Percentiles rank a stretch among this genome's conserved stretches.
Evolutionary conservation across 768 basidiomycete genomes (phyloP).

Genomic region (Lactarius psammicola): DNA sequence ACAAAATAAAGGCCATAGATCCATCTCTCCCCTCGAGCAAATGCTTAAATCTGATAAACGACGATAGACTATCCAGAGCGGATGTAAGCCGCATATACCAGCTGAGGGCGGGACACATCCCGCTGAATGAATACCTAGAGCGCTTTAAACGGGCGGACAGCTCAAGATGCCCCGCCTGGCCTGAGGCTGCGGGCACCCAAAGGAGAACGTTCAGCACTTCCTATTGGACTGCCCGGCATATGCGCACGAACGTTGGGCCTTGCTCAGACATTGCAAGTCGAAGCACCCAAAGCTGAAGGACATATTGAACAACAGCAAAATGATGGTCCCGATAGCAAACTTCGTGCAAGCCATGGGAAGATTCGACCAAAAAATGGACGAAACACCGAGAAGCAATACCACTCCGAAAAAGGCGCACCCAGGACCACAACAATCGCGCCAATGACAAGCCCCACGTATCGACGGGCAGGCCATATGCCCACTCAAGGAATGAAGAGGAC

Average conservation of each 20-base stretch:
- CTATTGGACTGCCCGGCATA: neutral
- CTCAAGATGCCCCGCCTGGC: neutral
- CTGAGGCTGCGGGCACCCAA: neutral
- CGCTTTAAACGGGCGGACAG: neutral
- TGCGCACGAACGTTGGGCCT: neutral
- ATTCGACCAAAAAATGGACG: neutral
- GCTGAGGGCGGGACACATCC: neutral
- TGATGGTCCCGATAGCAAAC: neutral
- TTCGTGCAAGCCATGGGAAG: neutral
- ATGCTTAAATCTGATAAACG: too few species aligned
- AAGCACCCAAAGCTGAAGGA: too few species aligned
- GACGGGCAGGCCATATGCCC: too few species aligned
- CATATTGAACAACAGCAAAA: neutral
- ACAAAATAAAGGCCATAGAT: too few species aligned
- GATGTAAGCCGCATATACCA: neutral
- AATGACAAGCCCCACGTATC: too few species aligned
- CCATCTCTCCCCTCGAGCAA: too few species aligned
- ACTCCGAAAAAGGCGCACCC: too few species aligned
- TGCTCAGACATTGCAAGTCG: neutral
- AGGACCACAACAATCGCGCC: too few species aligned
- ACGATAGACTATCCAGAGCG: too few species aligned
- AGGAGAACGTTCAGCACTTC: neutral
- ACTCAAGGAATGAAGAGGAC: too few species aligned
- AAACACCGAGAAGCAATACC: too few species aligned
- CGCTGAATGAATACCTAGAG: neutral